These are phyloP conservation scores for Leccinum laetum DNA, from an alignment of 1,284 basidiomycete species.

Conservation along the genomic window DNA sequence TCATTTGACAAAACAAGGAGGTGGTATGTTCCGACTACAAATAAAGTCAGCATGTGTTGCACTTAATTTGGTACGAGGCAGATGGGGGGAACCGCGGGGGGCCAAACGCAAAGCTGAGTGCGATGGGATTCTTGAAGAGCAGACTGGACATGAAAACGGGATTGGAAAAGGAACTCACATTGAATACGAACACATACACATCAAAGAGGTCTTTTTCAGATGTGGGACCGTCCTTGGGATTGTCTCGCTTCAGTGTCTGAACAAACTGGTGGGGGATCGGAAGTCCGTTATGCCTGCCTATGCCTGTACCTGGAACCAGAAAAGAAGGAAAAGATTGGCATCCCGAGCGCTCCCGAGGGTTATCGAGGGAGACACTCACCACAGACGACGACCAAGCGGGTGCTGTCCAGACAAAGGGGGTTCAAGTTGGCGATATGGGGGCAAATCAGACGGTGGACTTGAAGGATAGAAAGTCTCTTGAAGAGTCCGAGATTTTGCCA, in stretches of 20 bases:
- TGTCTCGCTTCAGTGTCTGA: constrained; percentile 77
- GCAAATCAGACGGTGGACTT: neutral
- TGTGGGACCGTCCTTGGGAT: constrained; percentile 68
- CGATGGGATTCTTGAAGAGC: constrained; percentile 1
- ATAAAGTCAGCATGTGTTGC: constrained; percentile 21
- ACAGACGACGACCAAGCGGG: constrained; percentile 80
- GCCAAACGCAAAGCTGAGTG: neutral
- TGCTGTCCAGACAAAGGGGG: neutral
- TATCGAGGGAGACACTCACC: constrained; percentile 50
- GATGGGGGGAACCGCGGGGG: neutral
- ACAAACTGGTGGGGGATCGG: constrained; percentile 81
- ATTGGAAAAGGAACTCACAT: constrained; percentile 51
- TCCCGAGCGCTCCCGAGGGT: constrained; percentile 9
- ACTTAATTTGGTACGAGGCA: constrained; percentile 1
- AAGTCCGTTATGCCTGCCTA: constrained; percentile 94
- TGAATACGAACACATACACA: constrained; percentile 72
- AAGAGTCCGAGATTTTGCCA: neutral
- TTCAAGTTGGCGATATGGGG: neutral
- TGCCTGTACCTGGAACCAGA: constrained; percentile 72
- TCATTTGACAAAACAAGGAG: constrained; percentile 87
- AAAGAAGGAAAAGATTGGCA: neutral
- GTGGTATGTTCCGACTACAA: constrained; percentile 70
- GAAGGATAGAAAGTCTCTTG: neutral
- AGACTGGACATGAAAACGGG: constrained; percentile 3
- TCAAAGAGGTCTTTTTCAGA: constrained; percentile 92